Evolutionary conservation across 75 land plant genomes (phyloP).

Genomic region (Selaginella tamariscina): DNA sequence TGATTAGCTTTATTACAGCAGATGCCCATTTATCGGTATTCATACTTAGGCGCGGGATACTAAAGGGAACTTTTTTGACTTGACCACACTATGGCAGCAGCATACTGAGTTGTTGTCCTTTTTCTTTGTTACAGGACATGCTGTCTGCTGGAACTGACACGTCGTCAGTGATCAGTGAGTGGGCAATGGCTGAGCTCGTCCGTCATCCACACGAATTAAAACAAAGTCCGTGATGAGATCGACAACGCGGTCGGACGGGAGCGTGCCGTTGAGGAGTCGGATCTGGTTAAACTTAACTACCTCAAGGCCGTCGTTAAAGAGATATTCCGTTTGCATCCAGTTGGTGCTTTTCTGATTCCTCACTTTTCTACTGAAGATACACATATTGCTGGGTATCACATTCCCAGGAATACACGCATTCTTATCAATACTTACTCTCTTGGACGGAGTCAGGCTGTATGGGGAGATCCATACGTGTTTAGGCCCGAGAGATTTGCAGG

Average conservation of each 20-base stretch:
- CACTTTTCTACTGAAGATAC: constrained; percentile 16
- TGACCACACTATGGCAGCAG: no score
- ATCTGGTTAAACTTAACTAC: constrained; percentile 1
- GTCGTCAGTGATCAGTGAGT: constrained; percentile 7
- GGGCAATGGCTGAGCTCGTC: constrained; percentile 18
- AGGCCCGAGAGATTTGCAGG: constrained; percentile 15
- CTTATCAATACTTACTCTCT: constrained; percentile 18
- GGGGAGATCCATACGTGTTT: constrained; percentile 18
- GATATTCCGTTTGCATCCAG: constrained; percentile 16
- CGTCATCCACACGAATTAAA: background rate
- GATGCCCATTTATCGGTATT: background rate
- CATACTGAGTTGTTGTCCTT: background rate
- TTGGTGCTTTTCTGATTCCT: constrained; percentile 10
- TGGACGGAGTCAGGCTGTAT: background rate
- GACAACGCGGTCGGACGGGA: constrained; percentile 16
- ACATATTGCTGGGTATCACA: constrained; percentile 5
- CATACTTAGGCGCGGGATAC: no score
- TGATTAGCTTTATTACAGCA: background rate
- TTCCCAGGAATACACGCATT: constrained; percentile 14
- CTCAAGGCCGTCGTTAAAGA: constrained; percentile 22
- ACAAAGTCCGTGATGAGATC: constrained; percentile 14
- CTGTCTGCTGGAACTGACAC: constrained; percentile 21
- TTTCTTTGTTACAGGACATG: constrained; percentile 12
- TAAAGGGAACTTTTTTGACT: no score
- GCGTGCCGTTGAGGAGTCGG: constrained; percentile 16